Base-by-base conservation (phyloP, 1,284 basidiomycete species). In the Pseudozyma pruni region DNA sequence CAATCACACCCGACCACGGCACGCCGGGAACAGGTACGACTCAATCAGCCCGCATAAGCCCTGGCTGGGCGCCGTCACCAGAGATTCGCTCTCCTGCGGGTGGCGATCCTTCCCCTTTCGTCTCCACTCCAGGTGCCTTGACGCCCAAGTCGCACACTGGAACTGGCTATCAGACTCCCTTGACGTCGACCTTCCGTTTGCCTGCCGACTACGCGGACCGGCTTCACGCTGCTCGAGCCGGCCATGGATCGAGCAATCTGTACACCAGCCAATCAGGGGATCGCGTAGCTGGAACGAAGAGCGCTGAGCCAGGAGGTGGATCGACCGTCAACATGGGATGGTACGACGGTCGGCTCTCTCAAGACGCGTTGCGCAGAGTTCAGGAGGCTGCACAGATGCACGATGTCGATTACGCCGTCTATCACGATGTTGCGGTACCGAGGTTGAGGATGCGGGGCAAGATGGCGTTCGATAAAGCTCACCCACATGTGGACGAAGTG, bases 121-220 rank as follows among this genome's bases (percentile, higher is more conserved):
- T 55, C 20, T 55, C 52, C 20, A 35, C 43, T 10, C 31, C 23
- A 37, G 45, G 41, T 5, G 27, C 10, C 31, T 17, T 22, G 42
- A 54, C 27, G 8, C 44, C 42, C 11, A 2, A 22, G 11, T 16
- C 34, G 11, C 19, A 37, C n/a, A 1, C 19, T 23, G 7, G 25
- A 14, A 37, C 33, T 5, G 31, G 33, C 4, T 4, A 11, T 11
- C 39, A 34, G 10, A 5, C 16, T 17, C 50, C 6, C 40, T 41
- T 2, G 33, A 6, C 16, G 29, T 29, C 10, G n/a, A 34, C 19
- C 33, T 60, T 48, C 27, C 43, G 50, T 14, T 19, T 60, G 4
- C 57, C 57, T 10, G 34, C 23, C n/a, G 19, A 60, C 23, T 60
- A 60, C 22, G 50, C 33, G 16, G 43, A 60, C 0, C 17, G 43